A percentile compares a stretch with the other conserved stretches of the same genome.
Conservation (phyloP, 2,329 filamentous ascomycete species). For the Aureobasidium sp. region DNA sequence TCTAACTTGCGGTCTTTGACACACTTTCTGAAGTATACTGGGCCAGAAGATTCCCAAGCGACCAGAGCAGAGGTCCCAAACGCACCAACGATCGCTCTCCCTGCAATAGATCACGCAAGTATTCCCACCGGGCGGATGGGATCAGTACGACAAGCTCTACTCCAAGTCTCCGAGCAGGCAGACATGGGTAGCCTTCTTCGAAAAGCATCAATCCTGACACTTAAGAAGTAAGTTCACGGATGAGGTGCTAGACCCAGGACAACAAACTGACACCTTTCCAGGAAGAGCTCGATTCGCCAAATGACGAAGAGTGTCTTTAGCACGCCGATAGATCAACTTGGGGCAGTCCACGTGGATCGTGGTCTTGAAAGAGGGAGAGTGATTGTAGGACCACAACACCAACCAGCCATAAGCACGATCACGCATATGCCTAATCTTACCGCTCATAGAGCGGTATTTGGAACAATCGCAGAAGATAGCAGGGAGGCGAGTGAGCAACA, state of each 20-base stretch:
- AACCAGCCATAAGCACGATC: neutral
- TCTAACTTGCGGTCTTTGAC: neutral
- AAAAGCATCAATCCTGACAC: neutral
- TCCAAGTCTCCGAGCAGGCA: neutral
- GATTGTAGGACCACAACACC: neutral
- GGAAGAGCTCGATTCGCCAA: neutral
- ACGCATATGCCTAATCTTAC: neutral
- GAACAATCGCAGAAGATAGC: neutral
- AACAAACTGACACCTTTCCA: neutral
- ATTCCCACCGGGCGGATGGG: neutral
- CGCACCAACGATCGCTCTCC: neutral
- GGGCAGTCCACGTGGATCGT: neutral
- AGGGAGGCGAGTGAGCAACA: neutral
- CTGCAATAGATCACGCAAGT: no score
- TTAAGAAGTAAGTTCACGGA: neutral
- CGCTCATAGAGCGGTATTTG: neutral
- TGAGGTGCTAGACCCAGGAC: neutral
- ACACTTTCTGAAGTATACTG: constrained; percentile 2
- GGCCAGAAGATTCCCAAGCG: neutral
- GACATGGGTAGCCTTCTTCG: neutral
- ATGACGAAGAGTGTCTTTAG: constrained; percentile 1
- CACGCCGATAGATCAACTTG: neutral
- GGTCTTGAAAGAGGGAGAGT: neutral
- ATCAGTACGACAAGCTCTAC: neutral
- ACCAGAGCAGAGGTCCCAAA: neutral